A percentile compares a stretch with the other conserved stretches of the same genome.
Evolutionary conservation across 1,284 basidiomycete species (phyloP).

Genomic region (Moesziomyces sp.): DNA sequence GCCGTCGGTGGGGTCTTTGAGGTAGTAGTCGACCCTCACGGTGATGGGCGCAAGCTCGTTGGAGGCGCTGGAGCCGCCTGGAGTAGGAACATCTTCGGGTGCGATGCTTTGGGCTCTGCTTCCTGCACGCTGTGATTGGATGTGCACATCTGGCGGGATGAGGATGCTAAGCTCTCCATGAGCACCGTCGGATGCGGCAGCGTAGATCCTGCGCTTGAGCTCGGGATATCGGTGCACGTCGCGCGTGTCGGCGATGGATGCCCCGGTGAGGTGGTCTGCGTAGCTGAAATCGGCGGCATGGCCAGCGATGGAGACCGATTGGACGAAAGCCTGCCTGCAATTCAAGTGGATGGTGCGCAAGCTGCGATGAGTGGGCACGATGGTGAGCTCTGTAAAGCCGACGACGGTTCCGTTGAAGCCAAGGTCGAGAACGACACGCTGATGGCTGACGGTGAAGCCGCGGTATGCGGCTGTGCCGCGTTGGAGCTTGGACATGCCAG

Average conservation of each 20-base stretch:
- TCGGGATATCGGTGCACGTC: conserved; percentile 92
- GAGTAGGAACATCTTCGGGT: conserved; percentile 37
- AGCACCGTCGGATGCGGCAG: conserved; percentile 86
- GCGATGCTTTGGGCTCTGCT: conserved; percentile 31
- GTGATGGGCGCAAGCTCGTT: conserved; percentile 80
- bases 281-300: conserved; percentile 77
- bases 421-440: conserved; percentile 89
- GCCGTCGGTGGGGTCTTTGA: conserved; percentile 84
- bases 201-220: conserved; percentile 89
- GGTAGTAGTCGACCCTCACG: conserved; percentile 81
- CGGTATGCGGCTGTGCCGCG: conserved; percentile 42
- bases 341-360: conserved; percentile 84
- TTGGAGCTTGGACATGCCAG: conserved; percentile 36
- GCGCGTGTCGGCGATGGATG: conserved; percentile 74
- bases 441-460: conserved; percentile 73
- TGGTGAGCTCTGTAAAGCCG: conserved; percentile 85
- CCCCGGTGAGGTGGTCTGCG: conserved; percentile 78
- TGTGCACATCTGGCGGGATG: conserved; percentile 76
- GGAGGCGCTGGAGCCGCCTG: conserved; percentile 33
- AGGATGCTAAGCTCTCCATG: conserved; percentile 93
- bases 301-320: conserved; percentile 75
- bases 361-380: conserved; percentile 80
- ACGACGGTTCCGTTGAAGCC: conserved; percentile 75
- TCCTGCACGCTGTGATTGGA: conserved; percentile 28
- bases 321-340: conserved; percentile 83